These are phyloP conservation scores for Colletotrichum aenigma DNA, from an alignment of 2,329 filamentous ascomycete genomes.

Conservation along the genomic window DNA sequence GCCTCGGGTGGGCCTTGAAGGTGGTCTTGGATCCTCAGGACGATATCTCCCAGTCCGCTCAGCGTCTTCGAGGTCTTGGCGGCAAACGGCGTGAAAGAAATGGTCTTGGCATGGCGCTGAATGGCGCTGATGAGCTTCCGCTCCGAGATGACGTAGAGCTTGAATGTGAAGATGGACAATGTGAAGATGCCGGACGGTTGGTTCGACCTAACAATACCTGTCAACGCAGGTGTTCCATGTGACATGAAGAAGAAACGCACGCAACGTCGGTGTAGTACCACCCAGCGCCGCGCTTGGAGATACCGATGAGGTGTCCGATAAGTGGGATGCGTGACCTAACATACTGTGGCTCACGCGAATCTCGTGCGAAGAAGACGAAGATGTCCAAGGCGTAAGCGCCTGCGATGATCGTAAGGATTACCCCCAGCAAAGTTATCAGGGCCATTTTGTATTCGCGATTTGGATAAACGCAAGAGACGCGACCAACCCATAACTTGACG, in stretches of 20 bases:
- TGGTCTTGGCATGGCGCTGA: not conserved
- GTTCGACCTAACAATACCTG: not conserved
- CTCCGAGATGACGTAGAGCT: not conserved
- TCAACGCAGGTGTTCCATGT: not conserved
- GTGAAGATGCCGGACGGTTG: not conserved
- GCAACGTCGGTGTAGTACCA: not conserved
- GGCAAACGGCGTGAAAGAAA: not conserved
- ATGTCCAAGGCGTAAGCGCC: not conserved
- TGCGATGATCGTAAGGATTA: not conserved
- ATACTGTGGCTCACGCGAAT: not conserved
- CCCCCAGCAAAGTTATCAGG: not conserved
- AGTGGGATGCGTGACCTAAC: slow-evolving; percentile 1
- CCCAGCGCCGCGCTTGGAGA: not conserved
- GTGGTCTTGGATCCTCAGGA: not conserved
- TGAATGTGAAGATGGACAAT: not conserved
- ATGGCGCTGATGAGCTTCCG: not conserved
- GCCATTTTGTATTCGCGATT: not conserved
- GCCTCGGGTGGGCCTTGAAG: not conserved
- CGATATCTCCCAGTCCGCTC: not conserved
- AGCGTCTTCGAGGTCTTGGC: not conserved
- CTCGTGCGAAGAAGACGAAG: not conserved
- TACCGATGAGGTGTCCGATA: not conserved
- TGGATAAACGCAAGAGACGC: not conserved
- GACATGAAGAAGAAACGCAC: not conserved
- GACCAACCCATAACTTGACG: not conserved